Evolutionary conservation across 352 stramenopile genomes (phyloP), one percentile per base, ranked within the genome.

Genomic region (Globisporangium emineosum): DNA sequence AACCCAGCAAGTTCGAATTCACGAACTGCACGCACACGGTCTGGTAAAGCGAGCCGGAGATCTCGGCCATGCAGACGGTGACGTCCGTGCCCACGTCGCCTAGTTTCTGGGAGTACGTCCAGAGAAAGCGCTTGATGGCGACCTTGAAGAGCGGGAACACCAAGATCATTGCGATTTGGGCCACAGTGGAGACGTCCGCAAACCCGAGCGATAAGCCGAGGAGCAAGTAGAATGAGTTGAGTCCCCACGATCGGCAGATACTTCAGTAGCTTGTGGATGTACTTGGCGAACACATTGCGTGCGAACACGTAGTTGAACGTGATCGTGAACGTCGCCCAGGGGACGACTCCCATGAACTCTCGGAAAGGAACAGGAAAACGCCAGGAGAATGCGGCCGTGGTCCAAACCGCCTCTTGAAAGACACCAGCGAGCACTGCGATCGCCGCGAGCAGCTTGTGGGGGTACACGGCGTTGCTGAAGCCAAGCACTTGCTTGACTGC

Each of bases 21-120:
- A 62, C 8, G n/a, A 64, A 37, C 56, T 62, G 56, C 37, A 62
- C n/a, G 19, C 56, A 54, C 53, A 68, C 61, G 30, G 71, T 76
- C n/a, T 71, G 59, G 32, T 71, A 76, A 15, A 76, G 55, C 9
- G 67, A 68, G 3, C 70, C 67, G 7, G 69, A 70, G 47, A 76
- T 68, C 32, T 76, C 67, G 33, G 64, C 57, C 10, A 71, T 54
- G 25, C 67, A 76, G 12, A 76, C n/a, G 3, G 60, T 69, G 27
- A 71, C 64, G 13, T 71, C 70, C 0, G 60, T 76, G n/a, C 59
- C 67, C 42, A 76, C 62, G 43, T 76, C 70, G 13, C 57, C 52
- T 2, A 76, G 56, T 4, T 62, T 71, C 15, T 51, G 25, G 0
- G 66, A 43, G 25, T 67, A 73, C 6, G 27, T 54, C 63, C 67